These are phyloP conservation scores for Acanthamoeba culbertsoni DNA, from an alignment of 208 protist species.

Conservation along the genomic window DNA sequence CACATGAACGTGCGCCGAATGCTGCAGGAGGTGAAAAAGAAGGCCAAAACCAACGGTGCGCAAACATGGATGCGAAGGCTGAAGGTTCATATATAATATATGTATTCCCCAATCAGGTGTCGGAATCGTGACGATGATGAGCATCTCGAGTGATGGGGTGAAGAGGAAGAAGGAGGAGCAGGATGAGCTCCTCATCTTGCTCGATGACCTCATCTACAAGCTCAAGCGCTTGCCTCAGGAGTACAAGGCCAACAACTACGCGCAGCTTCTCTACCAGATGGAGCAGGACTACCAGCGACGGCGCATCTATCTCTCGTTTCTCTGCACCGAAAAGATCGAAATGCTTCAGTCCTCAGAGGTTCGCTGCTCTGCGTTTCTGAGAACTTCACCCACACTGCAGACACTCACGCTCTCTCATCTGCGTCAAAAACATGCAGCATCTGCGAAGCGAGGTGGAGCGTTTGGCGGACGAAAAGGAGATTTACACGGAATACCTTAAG, in stretches of 20 bases:
- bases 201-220: slow-evolving; percentile 21
- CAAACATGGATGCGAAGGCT: background rate
- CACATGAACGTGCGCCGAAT: slow-evolving; percentile 34
- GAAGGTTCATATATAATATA: background rate
- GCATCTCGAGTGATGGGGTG: background rate
- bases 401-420: background rate
- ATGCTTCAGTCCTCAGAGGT: slow-evolving; percentile 40
- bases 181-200: background rate
- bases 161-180: slow-evolving; percentile 42
- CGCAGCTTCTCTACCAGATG: slow-evolving; percentile 9
- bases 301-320: slow-evolving; percentile 48
- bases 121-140: slow-evolving; percentile 38
- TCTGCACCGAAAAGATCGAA: slow-evolving; percentile 52
- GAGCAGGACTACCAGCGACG: slow-evolving; percentile 50
- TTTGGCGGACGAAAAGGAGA: slow-evolving; percentile 4
- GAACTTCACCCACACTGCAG: no score
- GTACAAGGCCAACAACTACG: slow-evolving; percentile 22
- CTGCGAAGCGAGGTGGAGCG: slow-evolving; percentile 16
- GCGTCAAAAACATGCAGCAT: background rate
- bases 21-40: slow-evolving; percentile 33
- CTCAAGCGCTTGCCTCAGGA: slow-evolving; percentile 9
- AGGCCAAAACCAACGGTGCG: background rate
- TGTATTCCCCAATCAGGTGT: background rate
- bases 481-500: slow-evolving; percentile 37
- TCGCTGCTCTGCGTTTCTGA: background rate